A percentile compares a stretch with the other conserved stretches of the same genome.
These are phyloP conservation scores for Encephalitozoon intestinalis DNA, from an alignment of 371 early-diverging fungal species.

Conservation along the genomic window DNA sequence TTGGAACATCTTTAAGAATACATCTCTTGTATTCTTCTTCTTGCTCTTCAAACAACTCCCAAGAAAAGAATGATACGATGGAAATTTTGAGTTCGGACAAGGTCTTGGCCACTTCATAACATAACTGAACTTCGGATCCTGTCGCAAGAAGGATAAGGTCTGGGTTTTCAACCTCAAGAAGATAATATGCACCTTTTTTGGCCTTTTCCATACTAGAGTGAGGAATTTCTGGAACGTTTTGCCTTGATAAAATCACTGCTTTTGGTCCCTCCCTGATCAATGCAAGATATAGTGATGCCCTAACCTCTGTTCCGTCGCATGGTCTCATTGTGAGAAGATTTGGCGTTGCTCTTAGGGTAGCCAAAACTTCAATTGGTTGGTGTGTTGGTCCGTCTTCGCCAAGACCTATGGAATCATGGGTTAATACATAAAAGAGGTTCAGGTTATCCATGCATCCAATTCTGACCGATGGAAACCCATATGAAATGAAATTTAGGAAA, in stretches of 20 bases:
- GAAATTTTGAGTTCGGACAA: conserved; percentile 65
- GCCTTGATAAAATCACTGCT: conserved; percentile 80
- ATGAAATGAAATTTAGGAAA: conserved; percentile 84
- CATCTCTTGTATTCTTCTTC: conserved; percentile 69
- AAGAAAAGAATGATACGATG: conserved; percentile 87
- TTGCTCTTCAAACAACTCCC: conserved; percentile 84
- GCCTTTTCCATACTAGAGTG: conserved; percentile 70
- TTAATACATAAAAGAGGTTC: conserved; percentile 85
- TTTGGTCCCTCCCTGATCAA: conserved; percentile 66
- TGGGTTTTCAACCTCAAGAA: conserved; percentile 66
- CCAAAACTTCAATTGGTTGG: conserved; percentile 93
- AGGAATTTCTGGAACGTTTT: conserved; percentile 78
- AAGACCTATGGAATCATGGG: conserved; percentile 95
- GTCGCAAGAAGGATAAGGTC: conserved; percentile 74
- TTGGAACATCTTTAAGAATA: conserved; percentile 73
- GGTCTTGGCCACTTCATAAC: conserved; percentile 71
- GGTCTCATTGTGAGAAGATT: conserved; percentile 78
- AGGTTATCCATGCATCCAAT: conserved; percentile 75
- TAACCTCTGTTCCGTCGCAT: conserved; percentile 83
- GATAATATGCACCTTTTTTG: conserved; percentile 48
- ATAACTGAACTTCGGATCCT: conserved; percentile 84
- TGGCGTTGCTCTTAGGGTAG: conserved; percentile 82
- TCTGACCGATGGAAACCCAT: conserved; percentile 76
- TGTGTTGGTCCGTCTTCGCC: conserved; percentile 97
- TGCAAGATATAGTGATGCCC: conserved; percentile 45